A percentile compares a stretch with the other conserved stretches of the same genome.
Conservation (phyloP, 2,329 filamentous ascomycete genomes). For the Colletotrichum brevisporum region DNA sequence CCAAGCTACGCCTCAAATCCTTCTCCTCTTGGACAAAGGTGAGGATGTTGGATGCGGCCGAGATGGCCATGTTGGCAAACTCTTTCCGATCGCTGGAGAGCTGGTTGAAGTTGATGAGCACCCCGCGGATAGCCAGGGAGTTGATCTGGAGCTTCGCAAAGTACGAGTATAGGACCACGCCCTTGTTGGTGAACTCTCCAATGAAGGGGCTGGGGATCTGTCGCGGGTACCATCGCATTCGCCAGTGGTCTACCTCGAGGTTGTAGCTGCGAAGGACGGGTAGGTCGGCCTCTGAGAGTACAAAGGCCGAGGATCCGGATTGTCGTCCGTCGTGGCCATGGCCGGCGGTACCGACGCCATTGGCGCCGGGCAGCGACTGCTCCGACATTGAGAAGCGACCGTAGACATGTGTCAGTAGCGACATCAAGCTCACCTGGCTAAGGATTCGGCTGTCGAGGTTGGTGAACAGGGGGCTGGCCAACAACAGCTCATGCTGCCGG, state of each 20-base stretch:
- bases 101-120: not conserved
- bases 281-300: slow-evolving; percentile 53
- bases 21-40: slow-evolving; percentile 50
- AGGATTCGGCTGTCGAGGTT: slow-evolving; percentile 42
- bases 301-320: slow-evolving; percentile 12
- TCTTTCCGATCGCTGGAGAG: slow-evolving; percentile 36
- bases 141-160: slow-evolving; percentile 55
- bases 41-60: slow-evolving; percentile 52
- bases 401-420: slow-evolving; percentile 43
- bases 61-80: slow-evolving; percentile 48
- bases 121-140: slow-evolving; percentile 37
- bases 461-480: slow-evolving; percentile 43
- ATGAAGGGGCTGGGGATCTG: slow-evolving; percentile 46
- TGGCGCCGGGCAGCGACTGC: not conserved
- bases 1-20: slow-evolving; percentile 49
- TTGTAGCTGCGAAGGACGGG: slow-evolving; percentile 55
- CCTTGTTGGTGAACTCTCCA: slow-evolving; percentile 58
- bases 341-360: not conserved
- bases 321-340: not conserved
- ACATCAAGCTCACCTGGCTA: slow-evolving; percentile 43
- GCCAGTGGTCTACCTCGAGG: slow-evolving; percentile 59
- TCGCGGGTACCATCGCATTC: slow-evolving; percentile 43
- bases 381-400: slow-evolving; percentile 39
- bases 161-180: slow-evolving; percentile 42
- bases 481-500: slow-evolving; percentile 46